Evolutionary conservation across 495 filamentous ascomycete genomes (phyloP).

Genomic region (Aspergillus wentii): DNA sequence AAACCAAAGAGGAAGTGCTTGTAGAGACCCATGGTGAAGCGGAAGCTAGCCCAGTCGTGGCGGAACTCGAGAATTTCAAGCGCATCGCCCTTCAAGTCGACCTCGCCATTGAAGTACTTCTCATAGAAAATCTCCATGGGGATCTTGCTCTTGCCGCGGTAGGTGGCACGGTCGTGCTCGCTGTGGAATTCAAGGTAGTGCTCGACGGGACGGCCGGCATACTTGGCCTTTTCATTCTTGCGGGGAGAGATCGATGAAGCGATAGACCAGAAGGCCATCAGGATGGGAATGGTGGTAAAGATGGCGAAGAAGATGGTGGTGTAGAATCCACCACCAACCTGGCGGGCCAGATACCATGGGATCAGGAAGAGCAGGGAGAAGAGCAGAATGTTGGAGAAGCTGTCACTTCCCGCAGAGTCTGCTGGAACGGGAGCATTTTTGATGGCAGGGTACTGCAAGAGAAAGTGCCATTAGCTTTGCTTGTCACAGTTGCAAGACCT

Average conservation of each 20-base stretch:
- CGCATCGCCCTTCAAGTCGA: slow-evolving; percentile 61
- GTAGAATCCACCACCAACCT: slow-evolving; percentile 49
- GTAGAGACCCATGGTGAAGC: slow-evolving; percentile 60
- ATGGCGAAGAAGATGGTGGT: slow-evolving; percentile 54
- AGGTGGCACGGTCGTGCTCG: slow-evolving; percentile 51
- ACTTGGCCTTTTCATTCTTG: slow-evolving; percentile 58
- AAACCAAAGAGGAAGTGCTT: slow-evolving; percentile 66
- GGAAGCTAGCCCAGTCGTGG: slow-evolving; percentile 67
- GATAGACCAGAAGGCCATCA: slow-evolving; percentile 54
- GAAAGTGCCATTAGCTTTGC: not conserved
- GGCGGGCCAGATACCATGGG: slow-evolving; percentile 49
- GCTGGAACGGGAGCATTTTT: slow-evolving; percentile 61
- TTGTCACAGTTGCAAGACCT: not conserved
- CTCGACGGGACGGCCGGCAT: slow-evolving; percentile 57
- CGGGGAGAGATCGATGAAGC: slow-evolving; percentile 54
- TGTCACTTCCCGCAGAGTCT: slow-evolving; percentile 50
- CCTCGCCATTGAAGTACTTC: slow-evolving; percentile 60
- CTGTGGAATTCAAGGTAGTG: slow-evolving; percentile 60
- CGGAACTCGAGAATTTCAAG: slow-evolving; percentile 59
- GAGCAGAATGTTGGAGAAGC: slow-evolving; percentile 53
- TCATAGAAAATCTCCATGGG: slow-evolving; percentile 65
- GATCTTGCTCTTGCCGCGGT: slow-evolving; percentile 57
- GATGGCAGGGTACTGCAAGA: slow-evolving; percentile 51
- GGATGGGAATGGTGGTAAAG: slow-evolving; percentile 50
- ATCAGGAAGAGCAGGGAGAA: slow-evolving; percentile 42